Percentiles rank a stretch among this genome's conserved stretches.
phyloP scores from a whole-genome alignment of 345 rosid species.

The Populus alba region DNA sequence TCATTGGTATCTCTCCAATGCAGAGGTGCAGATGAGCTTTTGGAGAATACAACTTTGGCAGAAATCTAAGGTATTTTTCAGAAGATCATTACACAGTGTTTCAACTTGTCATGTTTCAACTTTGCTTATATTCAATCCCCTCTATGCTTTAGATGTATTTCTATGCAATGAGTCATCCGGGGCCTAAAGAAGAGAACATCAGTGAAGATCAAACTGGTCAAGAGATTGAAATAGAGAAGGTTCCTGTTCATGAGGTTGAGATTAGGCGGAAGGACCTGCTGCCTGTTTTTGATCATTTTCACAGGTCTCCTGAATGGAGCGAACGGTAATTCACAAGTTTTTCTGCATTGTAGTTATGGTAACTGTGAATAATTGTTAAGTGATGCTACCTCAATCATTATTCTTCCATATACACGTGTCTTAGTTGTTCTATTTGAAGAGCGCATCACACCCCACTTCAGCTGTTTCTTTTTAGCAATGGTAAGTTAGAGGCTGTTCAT shows the following conservation, averaged over 20 bases:
- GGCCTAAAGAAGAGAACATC: constrained; percentile 27
- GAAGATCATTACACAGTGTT: constrained; percentile 5
- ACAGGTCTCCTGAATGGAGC: constrained; percentile 50
- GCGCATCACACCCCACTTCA: neutral
- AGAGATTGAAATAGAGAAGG: constrained; percentile 73
- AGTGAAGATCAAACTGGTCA: constrained; percentile 39
- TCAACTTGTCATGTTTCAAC: neutral
- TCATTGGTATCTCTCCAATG: constrained; percentile 78
- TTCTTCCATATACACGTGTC: neutral
- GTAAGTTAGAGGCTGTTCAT: neutral
- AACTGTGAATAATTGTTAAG: neutral
- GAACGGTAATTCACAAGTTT: constrained; percentile 42
- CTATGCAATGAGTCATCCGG: constrained; percentile 44
- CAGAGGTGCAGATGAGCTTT: constrained; percentile 76
- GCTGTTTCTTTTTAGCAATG: neutral
- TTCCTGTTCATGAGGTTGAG: constrained; percentile 66
- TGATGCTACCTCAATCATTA: neutral
- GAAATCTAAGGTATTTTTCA: constrained; percentile 61
- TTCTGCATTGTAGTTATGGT: neutral
- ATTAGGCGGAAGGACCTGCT: constrained; percentile 70
- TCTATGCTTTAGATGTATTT: constrained; percentile 56
- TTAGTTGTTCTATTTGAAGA: neutral
- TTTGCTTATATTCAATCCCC: constrained; percentile 17
- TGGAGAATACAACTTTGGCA: constrained; percentile 88
- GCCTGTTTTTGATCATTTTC: constrained; percentile 79